These are phyloP conservation scores for Ceriops decandra DNA, from an alignment of 345 rosid genomes.

Conservation along the genomic window DNA sequence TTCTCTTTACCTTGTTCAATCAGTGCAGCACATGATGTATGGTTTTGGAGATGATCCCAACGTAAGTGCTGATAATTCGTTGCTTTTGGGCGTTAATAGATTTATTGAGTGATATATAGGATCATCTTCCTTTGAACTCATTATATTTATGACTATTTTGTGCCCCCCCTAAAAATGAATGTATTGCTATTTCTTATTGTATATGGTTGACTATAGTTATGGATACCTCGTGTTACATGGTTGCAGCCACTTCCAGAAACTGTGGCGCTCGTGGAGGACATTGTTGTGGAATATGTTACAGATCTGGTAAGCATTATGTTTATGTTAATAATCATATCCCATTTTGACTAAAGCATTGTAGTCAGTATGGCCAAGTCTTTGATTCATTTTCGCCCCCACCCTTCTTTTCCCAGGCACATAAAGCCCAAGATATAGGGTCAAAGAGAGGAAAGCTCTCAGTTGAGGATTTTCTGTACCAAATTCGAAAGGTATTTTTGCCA, in stretches of 20 bases:
- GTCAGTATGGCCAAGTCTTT: background rate
- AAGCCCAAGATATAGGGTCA: slow-evolving; percentile 84
- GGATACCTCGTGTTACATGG: slow-evolving; percentile 12
- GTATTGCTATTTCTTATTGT: no score
- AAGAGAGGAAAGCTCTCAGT: slow-evolving; percentile 75
- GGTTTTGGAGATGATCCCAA: slow-evolving; percentile 90
- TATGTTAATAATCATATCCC: background rate
- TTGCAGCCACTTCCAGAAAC: slow-evolving; percentile 84
- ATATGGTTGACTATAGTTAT: background rate
- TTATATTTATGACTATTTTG: no score
- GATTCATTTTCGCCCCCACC: no score
- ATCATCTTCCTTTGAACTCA: no score
- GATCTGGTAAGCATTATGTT: slow-evolving; percentile 58
- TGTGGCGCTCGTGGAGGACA: slow-evolving; percentile 90
- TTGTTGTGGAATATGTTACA: slow-evolving; percentile 84
- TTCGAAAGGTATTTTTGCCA: slow-evolving; percentile 61
- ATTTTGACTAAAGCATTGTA: slow-evolving; percentile 4
- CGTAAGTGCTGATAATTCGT: slow-evolving; percentile 36
- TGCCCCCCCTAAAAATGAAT: no score
- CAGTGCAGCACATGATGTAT: slow-evolving; percentile 98
- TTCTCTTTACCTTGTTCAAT: background rate
- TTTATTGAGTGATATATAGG: no score
- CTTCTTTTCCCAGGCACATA: slow-evolving; percentile 52
- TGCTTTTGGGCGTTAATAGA: background rate
- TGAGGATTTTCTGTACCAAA: slow-evolving; percentile 78